phyloP scores from a whole-genome alignment of 148 eudicot species.

The Vaccinium myrtillus region DNA sequence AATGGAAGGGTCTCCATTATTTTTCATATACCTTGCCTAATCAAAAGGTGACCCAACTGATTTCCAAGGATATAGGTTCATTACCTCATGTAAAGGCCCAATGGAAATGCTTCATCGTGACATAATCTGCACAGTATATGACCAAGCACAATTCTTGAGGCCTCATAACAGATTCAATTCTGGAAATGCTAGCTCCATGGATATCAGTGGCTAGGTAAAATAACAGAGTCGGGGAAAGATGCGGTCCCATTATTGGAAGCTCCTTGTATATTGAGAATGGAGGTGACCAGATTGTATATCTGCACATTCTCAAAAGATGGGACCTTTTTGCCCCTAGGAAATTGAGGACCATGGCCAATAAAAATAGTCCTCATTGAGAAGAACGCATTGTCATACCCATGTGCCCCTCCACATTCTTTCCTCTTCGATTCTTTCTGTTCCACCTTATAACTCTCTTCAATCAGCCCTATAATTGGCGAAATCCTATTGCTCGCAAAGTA shows the following conservation, averaged over 20 bases:
- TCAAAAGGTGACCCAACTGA: not conserved
- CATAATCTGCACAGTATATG: not conserved
- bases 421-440: constrained; percentile 51
- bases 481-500: constrained; percentile 67
- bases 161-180: not conserved
- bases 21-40: not conserved
- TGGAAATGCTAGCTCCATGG: not conserved
- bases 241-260: constrained; percentile 71
- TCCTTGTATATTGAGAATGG: constrained; percentile 63
- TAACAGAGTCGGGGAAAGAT: constrained; percentile 52
- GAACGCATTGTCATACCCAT: constrained; percentile 80
- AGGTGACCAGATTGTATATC: constrained; percentile 73
- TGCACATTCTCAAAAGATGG: constrained; percentile 88
- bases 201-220: constrained; percentile 43
- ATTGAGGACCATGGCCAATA: constrained; percentile 73
- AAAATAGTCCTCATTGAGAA: constrained; percentile 96
- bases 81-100: not conserved
- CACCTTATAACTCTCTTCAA: constrained; percentile 76
- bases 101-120: not conserved
- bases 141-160: not conserved
- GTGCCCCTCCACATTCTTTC: constrained; percentile 90
- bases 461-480: constrained; percentile 72
- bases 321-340: constrained; percentile 62
- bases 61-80: not conserved
- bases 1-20: not conserved